These are phyloP conservation scores for Cladosporium sp. DNA, from an alignment of 2,329 filamentous ascomycete genomes.

Conservation along the genomic window DNA sequence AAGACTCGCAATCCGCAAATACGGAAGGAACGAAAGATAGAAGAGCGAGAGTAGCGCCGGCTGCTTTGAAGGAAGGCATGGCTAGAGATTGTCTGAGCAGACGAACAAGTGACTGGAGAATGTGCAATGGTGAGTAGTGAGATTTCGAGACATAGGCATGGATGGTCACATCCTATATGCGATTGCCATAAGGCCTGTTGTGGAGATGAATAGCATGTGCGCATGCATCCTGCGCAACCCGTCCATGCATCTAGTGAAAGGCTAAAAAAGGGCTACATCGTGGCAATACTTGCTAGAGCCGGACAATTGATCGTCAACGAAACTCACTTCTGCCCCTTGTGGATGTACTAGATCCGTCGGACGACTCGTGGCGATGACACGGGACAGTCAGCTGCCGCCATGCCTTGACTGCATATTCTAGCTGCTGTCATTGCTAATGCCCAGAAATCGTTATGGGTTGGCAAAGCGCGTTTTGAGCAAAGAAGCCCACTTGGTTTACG, in stretches of 20 bases:
- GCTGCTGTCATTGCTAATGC: too few relatives aligned
- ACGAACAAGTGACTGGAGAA: not conserved
- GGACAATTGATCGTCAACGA: constrained; percentile 3
- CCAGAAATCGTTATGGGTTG: too few relatives aligned
- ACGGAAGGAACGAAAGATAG: constrained; percentile 9
- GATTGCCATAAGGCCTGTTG: not conserved
- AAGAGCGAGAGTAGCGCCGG: constrained; percentile 14
- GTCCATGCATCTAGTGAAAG: constrained; percentile 11
- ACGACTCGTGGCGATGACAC: constrained; percentile 7
- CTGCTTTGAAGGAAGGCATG: constrained; percentile 15
- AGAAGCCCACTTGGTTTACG: too few relatives aligned
- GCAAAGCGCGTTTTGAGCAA: too few relatives aligned
- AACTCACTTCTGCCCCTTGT: constrained; percentile 1
- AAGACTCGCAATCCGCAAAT: constrained; percentile 23
- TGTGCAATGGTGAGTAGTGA: not conserved
- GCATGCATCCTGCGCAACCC: constrained; percentile 1
- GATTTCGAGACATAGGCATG: not conserved
- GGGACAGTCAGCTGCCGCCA: not conserved
- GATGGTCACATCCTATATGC: constrained; percentile 3
- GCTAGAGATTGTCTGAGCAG: not conserved
- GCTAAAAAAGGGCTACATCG: constrained; percentile 5
- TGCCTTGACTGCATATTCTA: not conserved
- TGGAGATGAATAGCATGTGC: constrained; percentile 3
- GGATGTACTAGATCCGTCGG: constrained; percentile 3
- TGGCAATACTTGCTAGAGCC: constrained; percentile 5